These are phyloP conservation scores for Chytriomyces confervae DNA, from an alignment of 192 early-diverging fungal species.

Conservation along the genomic window DNA sequence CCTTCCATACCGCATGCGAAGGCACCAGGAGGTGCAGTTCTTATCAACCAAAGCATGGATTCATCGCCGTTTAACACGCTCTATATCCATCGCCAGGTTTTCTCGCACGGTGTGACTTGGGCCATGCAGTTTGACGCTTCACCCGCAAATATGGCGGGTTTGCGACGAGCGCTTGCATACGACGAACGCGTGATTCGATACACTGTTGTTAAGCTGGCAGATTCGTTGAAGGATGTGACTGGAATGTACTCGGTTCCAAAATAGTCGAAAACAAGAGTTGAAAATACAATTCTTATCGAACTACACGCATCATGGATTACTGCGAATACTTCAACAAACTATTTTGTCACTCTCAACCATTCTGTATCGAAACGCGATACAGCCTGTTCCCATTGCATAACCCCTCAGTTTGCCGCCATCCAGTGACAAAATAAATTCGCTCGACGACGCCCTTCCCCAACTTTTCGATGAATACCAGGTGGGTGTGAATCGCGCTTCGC, in stretches of 20 bases:
- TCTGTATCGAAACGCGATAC: no score
- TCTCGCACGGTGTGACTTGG: slow-evolving; percentile 18
- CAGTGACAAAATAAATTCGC: no score
- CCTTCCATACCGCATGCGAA: slow-evolving; percentile 86
- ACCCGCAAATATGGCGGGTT: slow-evolving; percentile 38
- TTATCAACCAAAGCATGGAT: slow-evolving; percentile 14
- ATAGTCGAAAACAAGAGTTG: not conserved
- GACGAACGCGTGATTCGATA: slow-evolving; percentile 59
- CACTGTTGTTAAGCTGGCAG: slow-evolving; percentile 55
- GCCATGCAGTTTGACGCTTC: slow-evolving; percentile 58
- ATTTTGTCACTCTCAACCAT: no score
- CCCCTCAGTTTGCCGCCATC: no score
- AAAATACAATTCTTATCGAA: no score
- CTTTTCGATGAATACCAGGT: no score
- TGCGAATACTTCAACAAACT: no score
- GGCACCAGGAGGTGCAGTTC: slow-evolving; percentile 75
- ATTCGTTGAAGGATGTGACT: slow-evolving; percentile 41
- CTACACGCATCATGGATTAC: no score
- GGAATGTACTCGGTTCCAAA: slow-evolving; percentile 19
- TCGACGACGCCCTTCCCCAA: no score
- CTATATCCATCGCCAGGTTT: slow-evolving; percentile 6
- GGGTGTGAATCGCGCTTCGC: no score
- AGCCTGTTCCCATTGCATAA: no score
- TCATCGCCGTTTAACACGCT: slow-evolving; percentile 26
- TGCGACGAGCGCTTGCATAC: slow-evolving; percentile 43